A percentile compares a stretch with the other conserved stretches of the same genome.
Conservation (phyloP, 352 stramenopile genomes). For the Globisporangium radiosum region DNA sequence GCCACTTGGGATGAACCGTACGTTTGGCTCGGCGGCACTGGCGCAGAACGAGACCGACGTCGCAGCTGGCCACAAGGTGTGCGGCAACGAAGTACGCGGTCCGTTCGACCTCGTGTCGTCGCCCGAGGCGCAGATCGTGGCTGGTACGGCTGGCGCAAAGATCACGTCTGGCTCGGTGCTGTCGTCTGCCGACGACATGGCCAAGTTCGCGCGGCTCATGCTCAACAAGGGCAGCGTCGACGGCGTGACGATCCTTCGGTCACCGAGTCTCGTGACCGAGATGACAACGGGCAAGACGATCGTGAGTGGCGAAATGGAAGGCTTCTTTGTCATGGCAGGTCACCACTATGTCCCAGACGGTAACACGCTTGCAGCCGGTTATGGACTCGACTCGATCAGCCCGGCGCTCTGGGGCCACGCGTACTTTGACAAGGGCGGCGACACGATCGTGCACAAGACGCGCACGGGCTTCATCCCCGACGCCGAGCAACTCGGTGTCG, state of each 20-base stretch:
- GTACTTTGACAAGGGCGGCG: conserved; percentile 65
- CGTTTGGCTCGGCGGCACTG: conserved; percentile 28
- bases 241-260: conserved; percentile 35
- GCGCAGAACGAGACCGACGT: conserved; percentile 18
- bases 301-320: conserved; percentile 25
- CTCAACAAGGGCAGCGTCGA: conserved; percentile 55
- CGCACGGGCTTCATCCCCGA: conserved; percentile 43
- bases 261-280: conserved; percentile 30
- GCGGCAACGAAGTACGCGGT: conserved; percentile 29
- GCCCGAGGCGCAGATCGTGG: conserved; percentile 25
- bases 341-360: conserved; percentile 41
- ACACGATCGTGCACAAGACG: conserved; percentile 45
- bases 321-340: conserved; percentile 31
- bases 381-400: conserved; percentile 54
- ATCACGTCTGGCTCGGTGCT: conserved; percentile 39
- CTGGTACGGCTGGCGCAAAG: conserved; percentile 14
- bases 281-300: conserved; percentile 53
- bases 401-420: conserved; percentile 51
- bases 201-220: conserved; percentile 42
- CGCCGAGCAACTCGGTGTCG: conserved; percentile 35
- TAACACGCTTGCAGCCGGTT: conserved; percentile 44
- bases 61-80: conserved; percentile 42
- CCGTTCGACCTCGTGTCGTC: conserved; percentile 34
- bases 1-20: conserved; percentile 51
- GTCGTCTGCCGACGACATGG: conserved; percentile 46